These are phyloP conservation scores for Podosphaera fusca DNA, from an alignment of 2,329 filamentous ascomycete genomes.

Conservation along the genomic window DNA sequence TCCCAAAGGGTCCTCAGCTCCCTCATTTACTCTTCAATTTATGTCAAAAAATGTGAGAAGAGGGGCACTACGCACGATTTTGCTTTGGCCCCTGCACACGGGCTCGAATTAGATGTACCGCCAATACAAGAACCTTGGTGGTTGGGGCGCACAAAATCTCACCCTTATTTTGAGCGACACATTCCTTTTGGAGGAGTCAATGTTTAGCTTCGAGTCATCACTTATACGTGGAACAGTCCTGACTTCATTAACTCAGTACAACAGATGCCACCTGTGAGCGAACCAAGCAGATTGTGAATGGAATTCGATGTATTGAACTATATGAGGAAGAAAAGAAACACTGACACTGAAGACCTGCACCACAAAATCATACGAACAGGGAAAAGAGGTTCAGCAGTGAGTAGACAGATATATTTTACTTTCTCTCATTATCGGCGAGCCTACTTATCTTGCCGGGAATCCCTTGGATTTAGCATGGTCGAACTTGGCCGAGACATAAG, in stretches of 20 bases:
- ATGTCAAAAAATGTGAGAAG: neutral
- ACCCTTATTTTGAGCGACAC: neutral
- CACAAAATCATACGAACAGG: neutral
- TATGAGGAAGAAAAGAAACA: too few species aligned
- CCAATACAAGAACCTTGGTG: neutral
- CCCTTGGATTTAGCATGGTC: too few species aligned
- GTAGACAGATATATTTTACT: neutral
- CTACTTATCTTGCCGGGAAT: neutral
- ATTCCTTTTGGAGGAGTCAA: neutral
- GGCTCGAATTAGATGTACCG: neutral
- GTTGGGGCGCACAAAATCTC: neutral
- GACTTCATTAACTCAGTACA: too few species aligned
- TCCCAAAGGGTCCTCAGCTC: neutral
- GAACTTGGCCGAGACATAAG: too few species aligned
- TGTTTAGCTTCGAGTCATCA: neutral
- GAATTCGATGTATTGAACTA: too few species aligned
- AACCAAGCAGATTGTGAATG: too few species aligned
- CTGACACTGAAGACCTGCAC: too few species aligned
- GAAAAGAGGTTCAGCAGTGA: neutral
- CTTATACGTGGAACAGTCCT: too few species aligned
- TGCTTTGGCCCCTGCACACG: neutral
- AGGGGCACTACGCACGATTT: neutral
- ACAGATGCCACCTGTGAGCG: too few species aligned
- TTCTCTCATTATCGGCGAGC: neutral
- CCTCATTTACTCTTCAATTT: neutral